Percentiles rank a stretch among this genome's conserved stretches.
These are phyloP conservation scores for Gracilaria caudata DNA, from an alignment of 23 red algal genomes.

Conservation along the genomic window DNA sequence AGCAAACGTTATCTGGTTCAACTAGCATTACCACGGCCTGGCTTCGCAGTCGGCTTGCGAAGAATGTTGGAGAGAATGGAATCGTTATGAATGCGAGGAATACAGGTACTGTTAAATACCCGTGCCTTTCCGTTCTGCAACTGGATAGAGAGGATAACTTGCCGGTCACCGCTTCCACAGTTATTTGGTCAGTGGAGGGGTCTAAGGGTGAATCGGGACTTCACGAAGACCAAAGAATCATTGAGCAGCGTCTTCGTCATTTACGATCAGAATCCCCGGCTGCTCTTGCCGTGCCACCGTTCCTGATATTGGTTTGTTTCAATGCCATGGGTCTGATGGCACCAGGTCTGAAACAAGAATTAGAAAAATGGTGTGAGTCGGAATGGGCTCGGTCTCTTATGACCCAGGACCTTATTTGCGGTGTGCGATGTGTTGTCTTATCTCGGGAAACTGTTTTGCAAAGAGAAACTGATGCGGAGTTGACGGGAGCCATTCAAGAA, in stretches of 20 bases:
- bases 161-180: background rate
- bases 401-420: background rate
- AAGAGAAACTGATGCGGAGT: background rate
- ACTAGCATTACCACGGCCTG: background rate
- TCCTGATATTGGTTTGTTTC: slow-evolving; percentile 27
- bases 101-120: background rate
- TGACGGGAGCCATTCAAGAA: background rate
- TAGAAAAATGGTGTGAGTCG: background rate
- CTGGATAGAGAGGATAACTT: background rate
- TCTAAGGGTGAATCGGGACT: background rate
- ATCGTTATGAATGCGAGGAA: slow-evolving; percentile 8
- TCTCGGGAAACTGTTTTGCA: slow-evolving; percentile 2
- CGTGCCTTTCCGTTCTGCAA: slow-evolving; percentile 4
- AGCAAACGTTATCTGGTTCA: background rate
- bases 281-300: background rate
- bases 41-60: slow-evolving; percentile 11
- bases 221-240: background rate
- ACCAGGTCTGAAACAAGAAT: background rate
- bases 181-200: slow-evolving; percentile 14
- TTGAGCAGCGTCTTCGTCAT: background rate
- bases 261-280: background rate
- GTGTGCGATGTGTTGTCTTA: background rate
- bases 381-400: background rate
- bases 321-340: background rate
- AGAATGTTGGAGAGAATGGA: background rate